These are phyloP conservation scores for Rauvolfia tetraphylla DNA, from an alignment of 257 asterid species.

Conservation along the genomic window DNA sequence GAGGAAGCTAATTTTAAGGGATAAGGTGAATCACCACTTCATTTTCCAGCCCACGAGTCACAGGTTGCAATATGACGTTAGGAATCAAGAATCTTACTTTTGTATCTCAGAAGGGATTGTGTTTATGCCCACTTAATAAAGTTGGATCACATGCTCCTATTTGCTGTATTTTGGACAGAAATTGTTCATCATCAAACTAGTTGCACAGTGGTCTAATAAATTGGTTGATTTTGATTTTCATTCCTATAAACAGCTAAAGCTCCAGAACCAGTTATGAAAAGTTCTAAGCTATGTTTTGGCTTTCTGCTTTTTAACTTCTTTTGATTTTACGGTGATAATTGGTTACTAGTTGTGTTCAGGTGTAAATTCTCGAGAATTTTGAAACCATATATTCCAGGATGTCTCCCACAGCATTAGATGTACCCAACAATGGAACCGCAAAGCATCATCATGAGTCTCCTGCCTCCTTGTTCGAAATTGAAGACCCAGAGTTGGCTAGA, in stretches of 20 bases:
- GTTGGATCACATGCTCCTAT: not conserved
- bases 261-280: too few relatives aligned
- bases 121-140: conserved; percentile 4
- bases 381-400: conserved; percentile 21
- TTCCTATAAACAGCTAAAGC: not conserved
- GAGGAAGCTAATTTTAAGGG: not conserved
- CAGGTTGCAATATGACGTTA: not conserved
- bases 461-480: conserved; percentile 67
- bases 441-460: conserved; percentile 50
- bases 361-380: conserved; percentile 13
- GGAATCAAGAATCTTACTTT: not conserved
- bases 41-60: not conserved
- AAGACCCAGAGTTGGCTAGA: conserved; percentile 54
- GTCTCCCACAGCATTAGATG: conserved; percentile 54
- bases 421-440: conserved; percentile 40
- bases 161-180: not conserved
- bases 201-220: not conserved
- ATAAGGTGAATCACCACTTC: not conserved
- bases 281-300: not conserved
- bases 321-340: conserved; percentile 26
- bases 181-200: not conserved
- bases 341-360: conserved; percentile 5
- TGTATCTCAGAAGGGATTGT: not conserved
- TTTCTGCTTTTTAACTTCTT: not conserved
- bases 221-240: not conserved